These are phyloP conservation scores for Saturnispora sekii DNA, from an alignment of 805 yeast species.

Conservation along the genomic window DNA sequence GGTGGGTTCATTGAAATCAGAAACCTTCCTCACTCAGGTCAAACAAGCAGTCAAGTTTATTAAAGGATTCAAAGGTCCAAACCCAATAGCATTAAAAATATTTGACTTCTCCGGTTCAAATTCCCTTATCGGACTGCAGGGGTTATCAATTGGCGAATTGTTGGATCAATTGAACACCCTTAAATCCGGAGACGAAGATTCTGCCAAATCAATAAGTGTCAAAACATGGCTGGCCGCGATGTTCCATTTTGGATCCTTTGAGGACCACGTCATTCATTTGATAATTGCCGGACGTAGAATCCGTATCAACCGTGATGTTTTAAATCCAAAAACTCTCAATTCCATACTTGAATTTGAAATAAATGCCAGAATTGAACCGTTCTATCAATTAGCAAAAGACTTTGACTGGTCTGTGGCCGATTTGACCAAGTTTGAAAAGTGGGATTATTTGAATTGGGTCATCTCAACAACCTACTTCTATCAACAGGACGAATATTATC, in stretches of 20 bases:
- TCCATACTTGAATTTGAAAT: slow-evolving; percentile 11
- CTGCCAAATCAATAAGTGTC: not conserved
- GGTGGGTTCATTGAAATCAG: slow-evolving; percentile 44
- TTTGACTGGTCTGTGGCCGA: not conserved
- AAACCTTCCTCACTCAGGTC: slow-evolving; percentile 35
- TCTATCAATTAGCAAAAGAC: not conserved
- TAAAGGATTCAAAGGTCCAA: slow-evolving; percentile 5
- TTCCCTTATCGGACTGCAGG: not conserved
- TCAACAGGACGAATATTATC: slow-evolving; percentile 23
- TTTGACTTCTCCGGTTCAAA: slow-evolving; percentile 6
- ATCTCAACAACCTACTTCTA: slow-evolving; percentile 18
- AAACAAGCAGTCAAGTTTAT: slow-evolving; percentile 24
- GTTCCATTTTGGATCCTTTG: slow-evolving; percentile 1
- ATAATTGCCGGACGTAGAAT: slow-evolving; percentile 45
- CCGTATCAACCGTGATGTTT: slow-evolving; percentile 11
- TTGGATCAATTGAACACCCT: not conserved
- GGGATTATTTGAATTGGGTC: slow-evolving; percentile 19
- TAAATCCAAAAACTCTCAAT: not conserved
- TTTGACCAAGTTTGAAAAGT: slow-evolving; percentile 7
- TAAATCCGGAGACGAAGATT: too few relatives aligned
- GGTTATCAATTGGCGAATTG: not conserved
- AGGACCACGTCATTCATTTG: not conserved
- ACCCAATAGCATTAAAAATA: not conserved
- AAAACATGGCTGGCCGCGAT: not conserved
- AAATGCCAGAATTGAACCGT: slow-evolving; percentile 3